Evolutionary conservation across 306 rosid species (phyloP).

Genomic region (Herpetospermum pedunculosum): DNA sequence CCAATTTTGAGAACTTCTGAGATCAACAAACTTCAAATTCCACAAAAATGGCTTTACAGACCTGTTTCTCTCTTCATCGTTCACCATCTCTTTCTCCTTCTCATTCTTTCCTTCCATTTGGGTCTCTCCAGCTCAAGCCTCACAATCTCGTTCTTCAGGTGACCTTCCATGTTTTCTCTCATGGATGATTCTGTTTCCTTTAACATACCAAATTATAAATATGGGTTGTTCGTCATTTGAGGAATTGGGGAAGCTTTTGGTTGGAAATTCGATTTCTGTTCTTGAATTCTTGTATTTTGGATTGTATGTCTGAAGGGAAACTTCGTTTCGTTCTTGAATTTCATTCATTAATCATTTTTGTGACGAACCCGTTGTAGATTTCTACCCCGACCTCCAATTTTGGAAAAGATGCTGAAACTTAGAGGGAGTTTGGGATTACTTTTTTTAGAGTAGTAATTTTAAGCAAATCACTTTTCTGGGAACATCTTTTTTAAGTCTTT

Average conservation of each 20-base stretch:
- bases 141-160: conserved; percentile 13
- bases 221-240: neutral
- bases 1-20: neutral
- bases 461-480: neutral
- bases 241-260: neutral
- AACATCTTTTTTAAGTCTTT: neutral
- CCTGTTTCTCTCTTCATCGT: conserved; percentile 9
- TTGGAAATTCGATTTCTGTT: neutral
- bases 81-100: conserved; percentile 9
- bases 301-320: neutral
- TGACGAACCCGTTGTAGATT: neutral
- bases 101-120: neutral
- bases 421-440: neutral
- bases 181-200: neutral
- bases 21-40: neutral
- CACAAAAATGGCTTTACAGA: conserved; percentile 5
- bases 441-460: neutral
- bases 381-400: neutral
- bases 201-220: too few relatives aligned
- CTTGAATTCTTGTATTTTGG: neutral
- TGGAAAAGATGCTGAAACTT: neutral
- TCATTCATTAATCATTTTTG: neutral
- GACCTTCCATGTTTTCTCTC: neutral
- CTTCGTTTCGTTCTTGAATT: neutral
- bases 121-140: conserved; percentile 13